Percentiles rank a stretch among this genome's conserved stretches.
Evolutionary conservation across 371 early-diverging fungal genomes (phyloP).

Genomic region (Apophysomyces variabilis): DNA sequence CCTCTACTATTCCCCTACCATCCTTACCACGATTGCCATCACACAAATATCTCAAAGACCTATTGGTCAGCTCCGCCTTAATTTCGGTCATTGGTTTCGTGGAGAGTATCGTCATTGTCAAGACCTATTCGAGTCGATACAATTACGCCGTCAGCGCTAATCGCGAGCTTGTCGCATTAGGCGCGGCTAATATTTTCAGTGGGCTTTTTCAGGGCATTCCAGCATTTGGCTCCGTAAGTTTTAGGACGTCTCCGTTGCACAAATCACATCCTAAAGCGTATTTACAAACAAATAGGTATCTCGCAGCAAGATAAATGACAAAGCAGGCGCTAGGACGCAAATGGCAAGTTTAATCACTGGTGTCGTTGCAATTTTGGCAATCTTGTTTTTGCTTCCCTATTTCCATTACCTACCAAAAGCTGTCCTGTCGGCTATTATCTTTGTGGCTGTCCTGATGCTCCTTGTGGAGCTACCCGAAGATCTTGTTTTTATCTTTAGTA

Average conservation of each 20-base stretch:
- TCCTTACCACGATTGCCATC: slow-evolving; percentile 64
- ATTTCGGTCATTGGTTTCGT: slow-evolving; percentile 95
- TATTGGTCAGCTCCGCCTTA: slow-evolving; percentile 64
- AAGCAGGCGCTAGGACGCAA: slow-evolving; percentile 89
- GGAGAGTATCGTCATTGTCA: slow-evolving; percentile 90
- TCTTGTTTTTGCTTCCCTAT: slow-evolving; percentile 76
- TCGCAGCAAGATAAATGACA: slow-evolving; percentile 88
- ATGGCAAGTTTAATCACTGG: slow-evolving; percentile 84
- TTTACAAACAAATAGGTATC: slow-evolving; percentile 53
- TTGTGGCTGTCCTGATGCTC: slow-evolving; percentile 83
- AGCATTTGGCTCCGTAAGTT: slow-evolving; percentile 82
- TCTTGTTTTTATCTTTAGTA: slow-evolving; percentile 76
- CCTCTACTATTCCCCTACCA: slow-evolving; percentile 63
- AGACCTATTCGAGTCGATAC: slow-evolving; percentile 86
- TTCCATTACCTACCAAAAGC: slow-evolving; percentile 90
- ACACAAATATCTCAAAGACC: slow-evolving; percentile 64
- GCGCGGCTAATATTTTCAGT: slow-evolving; percentile 81
- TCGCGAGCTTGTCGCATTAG: slow-evolving; percentile 94
- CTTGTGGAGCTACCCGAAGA: slow-evolving; percentile 83
- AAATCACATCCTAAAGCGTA: not conserved
- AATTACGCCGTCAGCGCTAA: slow-evolving; percentile 91
- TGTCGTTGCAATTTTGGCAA: slow-evolving; percentile 74
- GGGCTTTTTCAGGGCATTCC: slow-evolving; percentile 86
- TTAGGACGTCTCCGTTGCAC: not conserved
- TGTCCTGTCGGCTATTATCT: slow-evolving; percentile 84